Evolutionary conservation across 2,329 filamentous ascomycete genomes (phyloP), one percentile per base, ranked within the genome.

Genomic region (Fusarium fracticaudum): DNA sequence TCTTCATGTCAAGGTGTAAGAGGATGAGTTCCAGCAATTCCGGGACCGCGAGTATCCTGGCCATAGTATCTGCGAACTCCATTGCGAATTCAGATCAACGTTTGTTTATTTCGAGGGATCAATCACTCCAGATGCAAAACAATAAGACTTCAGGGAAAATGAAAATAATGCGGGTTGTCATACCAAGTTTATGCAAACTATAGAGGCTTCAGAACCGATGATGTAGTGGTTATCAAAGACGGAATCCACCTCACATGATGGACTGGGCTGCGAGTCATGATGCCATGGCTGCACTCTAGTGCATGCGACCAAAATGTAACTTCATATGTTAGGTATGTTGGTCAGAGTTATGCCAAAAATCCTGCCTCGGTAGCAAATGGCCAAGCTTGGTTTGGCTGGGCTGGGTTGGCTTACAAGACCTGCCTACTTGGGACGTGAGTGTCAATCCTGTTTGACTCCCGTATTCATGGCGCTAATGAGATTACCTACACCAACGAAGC

Each of bases 11-110:
- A 11, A 79, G 62, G 14, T 75, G 69, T 20, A 74, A 41, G 26
- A 81, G 59, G 37, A 80, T 77, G 38, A 72, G 70, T 50, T 81
- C 79, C 33, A 80, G 64, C 8, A 81, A 61, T 66, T 81, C 79
- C 12, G 77, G 71, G n/a, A 60, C 17, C 15, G 24, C 35, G 37
- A 65, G 37, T 26, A 65, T 70, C 4, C n/a, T 57, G 8, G 51
- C 22, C 54, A 48, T 38, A 18, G 10, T 33, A 13, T 41, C 43
- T 66, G 53, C 14, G 26, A 31, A 12, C 31, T 54, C 41, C 53
- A 68, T 68, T 18, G n/a, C 35, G 24, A 41, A 41, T 55, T 18
- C 15, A 31, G 20, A n/a, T 55, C 45, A n/a, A 22, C 20, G 51
- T 35, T 29, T 29, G 14, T 31, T 29, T 29, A 18, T 17, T 8